Evolutionary conservation across 2,329 filamentous ascomycete species (phyloP).

Genomic region (Chaetomium olivaceum): DNA sequence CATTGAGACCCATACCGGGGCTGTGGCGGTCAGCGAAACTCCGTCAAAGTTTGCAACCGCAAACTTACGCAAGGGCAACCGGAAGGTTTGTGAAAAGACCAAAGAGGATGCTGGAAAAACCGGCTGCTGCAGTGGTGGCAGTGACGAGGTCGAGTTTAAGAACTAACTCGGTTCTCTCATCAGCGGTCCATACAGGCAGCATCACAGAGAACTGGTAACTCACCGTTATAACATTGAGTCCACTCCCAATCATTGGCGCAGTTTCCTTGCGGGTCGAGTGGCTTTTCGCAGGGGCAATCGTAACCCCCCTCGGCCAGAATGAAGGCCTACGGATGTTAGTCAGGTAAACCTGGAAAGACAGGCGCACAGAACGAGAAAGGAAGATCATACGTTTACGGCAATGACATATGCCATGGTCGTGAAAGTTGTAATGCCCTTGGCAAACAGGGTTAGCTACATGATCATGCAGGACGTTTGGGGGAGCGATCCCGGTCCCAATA

Average conservation of each 20-base stretch:
- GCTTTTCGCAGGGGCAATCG: constrained; percentile 66
- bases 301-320: constrained; percentile 76
- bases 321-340: constrained; percentile 53
- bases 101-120: constrained; percentile 73
- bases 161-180: constrained; percentile 39
- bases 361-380: too few relatives aligned
- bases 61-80: constrained; percentile 67
- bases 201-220: constrained; percentile 17
- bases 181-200: not conserved
- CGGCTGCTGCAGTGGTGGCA: constrained; percentile 77
- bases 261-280: constrained; percentile 42
- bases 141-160: constrained; percentile 78
- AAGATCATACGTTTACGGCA: constrained; percentile 59
- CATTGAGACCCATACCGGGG: constrained; percentile 67
- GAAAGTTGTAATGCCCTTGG: constrained; percentile 71
- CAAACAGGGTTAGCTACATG: not conserved
- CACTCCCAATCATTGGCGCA: constrained; percentile 53
- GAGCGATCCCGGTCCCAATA: not conserved
- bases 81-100: constrained; percentile 81
- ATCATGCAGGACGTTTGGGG: not conserved
- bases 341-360: constrained; percentile 1
- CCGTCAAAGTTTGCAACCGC: not conserved
- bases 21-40: constrained; percentile 39
- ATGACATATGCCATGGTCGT: constrained; percentile 86
- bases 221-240: constrained; percentile 50